Evolutionary conservation across 2,329 filamentous ascomycete genomes (phyloP), one percentile per base, ranked within the genome.

Genomic region (Diplocarpon mali): DNA sequence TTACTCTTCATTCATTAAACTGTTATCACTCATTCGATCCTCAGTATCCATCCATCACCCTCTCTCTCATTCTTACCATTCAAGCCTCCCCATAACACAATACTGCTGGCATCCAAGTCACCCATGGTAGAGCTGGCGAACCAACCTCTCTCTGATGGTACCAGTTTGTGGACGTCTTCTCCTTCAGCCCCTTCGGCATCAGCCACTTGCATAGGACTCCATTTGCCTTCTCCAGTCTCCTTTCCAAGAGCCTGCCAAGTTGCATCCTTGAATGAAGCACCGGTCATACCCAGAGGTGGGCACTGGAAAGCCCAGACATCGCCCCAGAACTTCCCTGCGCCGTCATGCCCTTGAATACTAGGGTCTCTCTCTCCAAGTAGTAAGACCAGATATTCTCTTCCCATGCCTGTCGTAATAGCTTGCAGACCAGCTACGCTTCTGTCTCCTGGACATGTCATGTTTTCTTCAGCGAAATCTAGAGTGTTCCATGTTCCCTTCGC

Each of bases 241-340:
- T 67, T 65, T 12, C 74, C 73, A 4, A 76, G 61, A 32, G 69
- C 69, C 49, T 71, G 69, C 60, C 68, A 63, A 42, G 78, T 64
- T n/a, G 75, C 72, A 46, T 78, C 62, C 27, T 71, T 69, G 48
- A 80, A 62, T 54, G 72, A 73, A 2, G 75, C 75, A 0, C 69
- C 64, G 12, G 71, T 73, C 67, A 72, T 70, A 45, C 71, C 69
- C 38, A 69, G 60, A 9, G 74, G 69, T 9, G 74, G 76, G 14
- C 78, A 68, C 61, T 78, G 73, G 62, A 78, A 82, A 13, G 71
- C 69, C 79, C 79, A 83, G 14, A 79, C 70, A 57, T 83, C 78
- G 50, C 67, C 63, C 63, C 69, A 71, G 60, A 77, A 79, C 46
- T 66, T 68, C 17, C 72, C 75, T 2, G 72, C 69, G 13, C 63